Conservation (phyloP, 116 monocot species). For the Cymodocea nodosa region DNA sequence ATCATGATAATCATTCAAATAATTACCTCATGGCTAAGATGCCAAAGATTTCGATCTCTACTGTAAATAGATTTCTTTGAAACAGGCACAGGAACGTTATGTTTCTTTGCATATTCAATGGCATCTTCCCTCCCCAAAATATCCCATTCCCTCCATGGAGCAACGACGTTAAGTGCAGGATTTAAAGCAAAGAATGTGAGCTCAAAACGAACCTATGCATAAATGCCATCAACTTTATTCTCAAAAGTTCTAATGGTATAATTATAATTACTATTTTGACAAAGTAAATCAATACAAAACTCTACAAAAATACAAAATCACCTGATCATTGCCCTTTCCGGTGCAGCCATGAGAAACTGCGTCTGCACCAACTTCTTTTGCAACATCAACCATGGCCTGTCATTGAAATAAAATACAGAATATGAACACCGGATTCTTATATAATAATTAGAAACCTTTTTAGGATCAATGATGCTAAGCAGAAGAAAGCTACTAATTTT, state of each 20-base stretch:
- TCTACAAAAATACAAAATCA: conserved; percentile 5
- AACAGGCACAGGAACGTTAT: conserved; percentile 78
- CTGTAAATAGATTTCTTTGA: conserved; percentile 96
- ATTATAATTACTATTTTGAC: background rate
- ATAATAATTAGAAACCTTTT: background rate
- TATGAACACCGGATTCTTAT: background rate
- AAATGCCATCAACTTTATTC: background rate
- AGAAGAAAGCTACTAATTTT: too few relatives aligned
- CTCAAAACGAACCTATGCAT: conserved; percentile 74
- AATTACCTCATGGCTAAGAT: conserved; percentile 93
- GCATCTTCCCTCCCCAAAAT: conserved; percentile 93
- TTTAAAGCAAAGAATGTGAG: conserved; percentile 84
- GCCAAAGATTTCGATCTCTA: conserved; percentile 94
- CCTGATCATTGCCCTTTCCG: conserved; percentile 99
- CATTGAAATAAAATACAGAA: background rate
- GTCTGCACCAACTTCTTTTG: conserved; percentile 95
- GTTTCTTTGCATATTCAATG: conserved; percentile 91
- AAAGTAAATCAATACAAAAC: background rate
- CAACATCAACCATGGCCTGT: conserved; percentile 97
- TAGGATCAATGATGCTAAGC: too few relatives aligned
- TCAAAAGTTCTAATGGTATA: background rate
- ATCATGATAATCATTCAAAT: background rate
- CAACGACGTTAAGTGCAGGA: conserved; percentile 80
- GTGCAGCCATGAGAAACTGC: conserved; percentile 97
- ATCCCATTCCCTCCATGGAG: conserved; percentile 98